Evolutionary conservation across 148 eudicot species (phyloP), one percentile per base, ranked within the genome.

Genomic region (Camellia lanceoleosa): DNA sequence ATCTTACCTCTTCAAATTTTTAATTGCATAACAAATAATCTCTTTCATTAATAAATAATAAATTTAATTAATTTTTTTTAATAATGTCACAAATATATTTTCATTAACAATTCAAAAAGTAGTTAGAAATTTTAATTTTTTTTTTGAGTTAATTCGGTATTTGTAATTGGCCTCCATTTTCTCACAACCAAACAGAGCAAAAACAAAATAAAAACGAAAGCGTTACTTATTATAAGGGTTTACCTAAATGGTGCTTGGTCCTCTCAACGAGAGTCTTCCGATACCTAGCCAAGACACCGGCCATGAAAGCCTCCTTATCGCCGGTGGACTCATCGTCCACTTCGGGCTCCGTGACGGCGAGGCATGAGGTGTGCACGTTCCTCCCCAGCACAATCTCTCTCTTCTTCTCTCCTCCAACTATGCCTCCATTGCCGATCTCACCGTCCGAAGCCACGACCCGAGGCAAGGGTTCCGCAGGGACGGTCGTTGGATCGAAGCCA

Each of bases 301-400:
- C 83, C 75, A 81, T 60, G 14, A 46, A 81, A 19, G 83, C 83
- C 52, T 81, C 83, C 69, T 76, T 81, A 7, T 81, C 83, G 3
- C 83, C 83, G 0, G 83, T 81, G 11, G 69, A 46, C 51, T 81
- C 83, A 7, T 81, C 83, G 61, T 81, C 79, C 1, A 41, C 74
- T 18, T 81, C 83, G 3, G 83, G 83, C 75, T 81, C 83, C 51
- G 83, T 81, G 51, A 81, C 55, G 7, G 41, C 70, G 9, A 81
- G 69, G 47, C 83, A 68, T 61, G 75, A 59, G 38, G 73, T 81
- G 75, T 76, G 83, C 75, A 76, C 79, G 68, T 81, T 81, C 79
- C 52, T 81, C 51, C 83, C 83, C 68, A 81, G 73, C 69, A 81
- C 83, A 3, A 81, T 81, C 61, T 75, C 76, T 19, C 83, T 75